Evolutionary conservation across 1,139 yeast species (phyloP).

Genomic region (Kodamaea plutei): DNA sequence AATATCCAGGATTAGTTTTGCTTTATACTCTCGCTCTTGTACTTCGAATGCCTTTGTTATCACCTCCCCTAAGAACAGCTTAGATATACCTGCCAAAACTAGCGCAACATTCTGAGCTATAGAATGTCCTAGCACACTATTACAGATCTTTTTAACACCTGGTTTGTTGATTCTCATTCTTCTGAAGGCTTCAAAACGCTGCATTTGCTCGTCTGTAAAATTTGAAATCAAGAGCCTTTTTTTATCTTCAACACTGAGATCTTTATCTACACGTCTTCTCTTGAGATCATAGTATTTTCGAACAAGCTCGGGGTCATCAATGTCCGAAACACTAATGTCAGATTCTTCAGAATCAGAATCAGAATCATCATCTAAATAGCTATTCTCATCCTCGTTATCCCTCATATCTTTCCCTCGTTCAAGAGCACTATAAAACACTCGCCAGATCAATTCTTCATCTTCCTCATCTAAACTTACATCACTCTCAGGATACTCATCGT

Average conservation of each 20-base stretch:
- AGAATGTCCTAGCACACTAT: slow-evolving; percentile 74
- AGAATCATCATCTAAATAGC: slow-evolving; percentile 9
- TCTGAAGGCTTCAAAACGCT: slow-evolving; percentile 81
- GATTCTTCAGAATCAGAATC: slow-evolving; percentile 16
- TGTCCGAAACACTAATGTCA: slow-evolving; percentile 26
- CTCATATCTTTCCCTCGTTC: slow-evolving; percentile 14
- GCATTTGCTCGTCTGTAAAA: slow-evolving; percentile 80
- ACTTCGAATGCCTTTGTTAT: slow-evolving; percentile 77
- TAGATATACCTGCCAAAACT: slow-evolving; percentile 81
- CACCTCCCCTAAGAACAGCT: slow-evolving; percentile 83
- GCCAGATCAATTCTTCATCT: slow-evolving; percentile 45
- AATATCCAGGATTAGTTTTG: slow-evolving; percentile 33
- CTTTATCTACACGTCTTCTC: slow-evolving; percentile 18
- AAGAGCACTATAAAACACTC: slow-evolving; percentile 35
- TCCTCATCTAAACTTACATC: slow-evolving; percentile 46
- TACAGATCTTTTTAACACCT: slow-evolving; percentile 78
- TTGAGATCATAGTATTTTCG: slow-evolving; percentile 28
- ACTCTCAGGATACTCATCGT: slow-evolving; percentile 21
- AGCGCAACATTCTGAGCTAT: slow-evolving; percentile 82
- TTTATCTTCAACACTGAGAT: slow-evolving; percentile 45
- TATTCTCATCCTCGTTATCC: slow-evolving; percentile 1
- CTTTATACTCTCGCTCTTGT: slow-evolving; percentile 52
- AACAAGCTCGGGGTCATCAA: slow-evolving; percentile 37
- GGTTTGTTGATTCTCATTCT: slow-evolving; percentile 77
- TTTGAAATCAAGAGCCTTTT: slow-evolving; percentile 65